Base-by-base conservation (phyloP, 1,139 yeast species). In the Yamadazyma siamensis region DNA sequence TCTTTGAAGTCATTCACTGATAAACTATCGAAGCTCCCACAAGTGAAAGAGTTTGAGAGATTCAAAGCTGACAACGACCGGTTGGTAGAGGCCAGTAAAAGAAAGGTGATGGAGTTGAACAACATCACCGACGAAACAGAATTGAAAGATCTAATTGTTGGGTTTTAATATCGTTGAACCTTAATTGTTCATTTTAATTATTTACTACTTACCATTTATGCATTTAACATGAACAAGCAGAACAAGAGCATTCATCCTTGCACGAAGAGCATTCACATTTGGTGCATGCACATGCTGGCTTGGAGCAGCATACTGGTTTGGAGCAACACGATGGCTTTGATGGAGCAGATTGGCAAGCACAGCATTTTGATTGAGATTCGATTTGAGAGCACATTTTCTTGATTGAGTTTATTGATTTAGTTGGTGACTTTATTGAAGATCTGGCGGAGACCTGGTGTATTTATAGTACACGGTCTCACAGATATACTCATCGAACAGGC, bases 1-100 rank as follows among this genome's bases (percentile, higher is more conserved):
- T 44, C 44, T 11, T 39, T 47, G 21, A 43, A 41, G 7, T 24
- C 21, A 7, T 47, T 61, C 30, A 44, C 46, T 34, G 45, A 47
- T 4, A 55, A 51, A 27, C 43, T 59, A 25, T 36, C 37, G 13
- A 45, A 47, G 28, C 39, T 46, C 14, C 33, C 35, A 26, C 21
- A 49, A 7, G 21, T 28, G 10, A 39, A 50, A 31, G 58, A 52
- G 18, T 56, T 56, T 12, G 41, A 39, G 16, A 40, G 40, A 13
- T 63, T 43, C 33, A 43, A 59, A 29, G 35, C 39, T 10, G 50
- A 54, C 14, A 50, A 42, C 31, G 47, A 40, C 3, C 52, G 52
- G 33, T 47, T 61, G 25, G 36, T 26, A 17, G 31, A 28, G 5
- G 39, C 56, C 24, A 44, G 50, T 21, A 38, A 38, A 25, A 32